Conservation (phyloP, 305 asterid species). For the Striga hermonthica region DNA sequence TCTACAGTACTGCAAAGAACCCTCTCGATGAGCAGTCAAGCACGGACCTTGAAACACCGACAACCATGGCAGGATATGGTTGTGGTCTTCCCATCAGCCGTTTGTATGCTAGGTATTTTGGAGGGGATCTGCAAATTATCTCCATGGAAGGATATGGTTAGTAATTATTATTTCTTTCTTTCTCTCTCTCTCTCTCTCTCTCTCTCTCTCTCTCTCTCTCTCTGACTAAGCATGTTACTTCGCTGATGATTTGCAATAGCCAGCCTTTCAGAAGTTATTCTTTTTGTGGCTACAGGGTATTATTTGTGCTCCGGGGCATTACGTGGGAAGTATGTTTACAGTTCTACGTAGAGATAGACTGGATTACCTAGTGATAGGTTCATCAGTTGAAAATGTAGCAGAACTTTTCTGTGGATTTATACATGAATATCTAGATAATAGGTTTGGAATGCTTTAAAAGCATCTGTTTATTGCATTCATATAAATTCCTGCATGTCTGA, state of each 20-base stretch:
- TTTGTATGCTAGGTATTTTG: constrained; percentile 88
- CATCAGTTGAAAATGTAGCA: background rate
- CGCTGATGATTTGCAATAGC: too few relatives aligned
- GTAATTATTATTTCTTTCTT: constrained; percentile 16
- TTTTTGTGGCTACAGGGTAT: too few relatives aligned
- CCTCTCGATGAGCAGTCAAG: constrained; percentile 74
- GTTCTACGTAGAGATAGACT: background rate
- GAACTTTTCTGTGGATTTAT: background rate
- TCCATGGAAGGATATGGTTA: constrained; percentile 99
- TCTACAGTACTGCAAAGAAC: constrained; percentile 86
- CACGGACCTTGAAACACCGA: constrained; percentile 60
- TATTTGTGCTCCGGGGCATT: background rate
- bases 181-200: background rate
- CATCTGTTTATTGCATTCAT: background rate
- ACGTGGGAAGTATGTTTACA: background rate
- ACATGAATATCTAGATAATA: background rate
- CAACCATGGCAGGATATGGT: constrained; percentile 95
- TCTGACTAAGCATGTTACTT: too few relatives aligned
- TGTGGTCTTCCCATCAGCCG: constrained; percentile 97
- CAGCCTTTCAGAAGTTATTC: too few relatives aligned
- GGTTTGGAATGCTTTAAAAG: background rate
- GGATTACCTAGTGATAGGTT: background rate
- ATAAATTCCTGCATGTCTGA: background rate
- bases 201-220: too few relatives aligned
- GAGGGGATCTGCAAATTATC: constrained; percentile 92